Percentiles rank a stretch among this genome's conserved stretches.
Conservation (phyloP, 2,329 filamentous ascomycete genomes). For the Rhynchosporium secalis region DNA sequence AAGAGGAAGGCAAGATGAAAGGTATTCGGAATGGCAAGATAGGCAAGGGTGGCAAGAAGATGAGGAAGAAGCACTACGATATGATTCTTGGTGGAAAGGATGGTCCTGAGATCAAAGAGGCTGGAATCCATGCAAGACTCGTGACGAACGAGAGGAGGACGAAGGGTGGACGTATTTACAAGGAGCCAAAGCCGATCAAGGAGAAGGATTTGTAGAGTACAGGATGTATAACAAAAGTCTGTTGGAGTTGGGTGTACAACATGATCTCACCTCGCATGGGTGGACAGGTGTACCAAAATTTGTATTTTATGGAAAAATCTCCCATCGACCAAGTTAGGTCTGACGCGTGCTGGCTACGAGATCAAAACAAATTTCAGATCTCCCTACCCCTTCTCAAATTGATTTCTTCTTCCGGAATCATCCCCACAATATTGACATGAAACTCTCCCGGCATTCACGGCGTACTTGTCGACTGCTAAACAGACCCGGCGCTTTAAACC, state of each 20-base stretch:
- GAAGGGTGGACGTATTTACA: constrained; percentile 41
- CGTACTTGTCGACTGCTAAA: too few species aligned
- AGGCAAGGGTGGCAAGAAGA: constrained; percentile 46
- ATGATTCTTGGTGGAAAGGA: constrained; percentile 40
- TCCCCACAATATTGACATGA: not conserved
- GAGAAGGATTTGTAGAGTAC: constrained; percentile 33
- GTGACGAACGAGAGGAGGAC: constrained; percentile 38
- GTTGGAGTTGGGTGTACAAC: constrained; percentile 2
- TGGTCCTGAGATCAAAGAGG: constrained; percentile 35
- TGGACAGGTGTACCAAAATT: not conserved
- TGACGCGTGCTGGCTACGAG: not conserved
- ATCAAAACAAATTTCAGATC: not conserved
- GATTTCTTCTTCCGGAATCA: not conserved
- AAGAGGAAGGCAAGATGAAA: constrained; percentile 39
- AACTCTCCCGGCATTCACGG: not conserved
- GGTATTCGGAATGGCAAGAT: constrained; percentile 37
- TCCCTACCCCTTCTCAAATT: not conserved
- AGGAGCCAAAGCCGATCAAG: constrained; percentile 39
- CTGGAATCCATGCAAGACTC: constrained; percentile 28
- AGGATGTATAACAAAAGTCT: constrained; percentile 13
- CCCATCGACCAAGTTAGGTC: not conserved
- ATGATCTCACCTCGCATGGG: constrained; percentile 5
- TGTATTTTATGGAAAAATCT: constrained; percentile 7
- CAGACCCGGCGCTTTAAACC: too few species aligned
- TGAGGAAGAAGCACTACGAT: constrained; percentile 45